Evolutionary conservation across 2,329 filamentous ascomycete genomes (phyloP).

Genomic region (Colletotrichum lini): DNA sequence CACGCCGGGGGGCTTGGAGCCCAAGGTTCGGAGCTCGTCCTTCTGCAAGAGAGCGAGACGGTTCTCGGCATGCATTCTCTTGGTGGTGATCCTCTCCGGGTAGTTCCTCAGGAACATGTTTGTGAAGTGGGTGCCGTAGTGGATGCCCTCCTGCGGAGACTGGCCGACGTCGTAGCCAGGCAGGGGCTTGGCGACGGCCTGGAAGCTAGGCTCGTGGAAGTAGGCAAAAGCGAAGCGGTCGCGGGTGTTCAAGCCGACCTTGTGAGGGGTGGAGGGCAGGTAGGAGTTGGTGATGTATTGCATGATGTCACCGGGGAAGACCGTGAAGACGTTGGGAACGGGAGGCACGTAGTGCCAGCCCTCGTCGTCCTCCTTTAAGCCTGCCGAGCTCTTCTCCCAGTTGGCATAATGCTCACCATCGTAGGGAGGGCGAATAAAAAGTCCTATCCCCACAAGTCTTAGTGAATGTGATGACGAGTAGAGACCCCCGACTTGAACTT

Average conservation of each 20-base stretch:
- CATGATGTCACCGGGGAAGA: slow-evolving; percentile 68
- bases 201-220: slow-evolving; percentile 67
- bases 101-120: slow-evolving; percentile 67
- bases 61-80: slow-evolving; percentile 52
- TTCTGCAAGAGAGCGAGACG: slow-evolving; percentile 47
- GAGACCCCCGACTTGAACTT: slow-evolving; percentile 22
- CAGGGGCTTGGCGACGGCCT: slow-evolving; percentile 59
- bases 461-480: neutral
- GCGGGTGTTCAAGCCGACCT: slow-evolving; percentile 63
- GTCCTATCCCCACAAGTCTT: slow-evolving; percentile 46
- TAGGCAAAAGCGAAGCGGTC: slow-evolving; percentile 66
- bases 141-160: slow-evolving; percentile 55
- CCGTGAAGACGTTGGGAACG: slow-evolving; percentile 59
- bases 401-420: slow-evolving; percentile 59
- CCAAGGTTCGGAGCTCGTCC: slow-evolving; percentile 48
- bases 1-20: neutral
- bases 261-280: slow-evolving; percentile 64
- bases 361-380: slow-evolving; percentile 59
- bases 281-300: slow-evolving; percentile 63
- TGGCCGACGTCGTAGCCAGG: slow-evolving; percentile 53
- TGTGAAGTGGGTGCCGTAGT: slow-evolving; percentile 67
- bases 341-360: slow-evolving; percentile 65
- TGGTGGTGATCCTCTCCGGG: slow-evolving; percentile 61
- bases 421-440: slow-evolving; percentile 62
- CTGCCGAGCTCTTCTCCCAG: slow-evolving; percentile 61